Base-by-base conservation (phyloP, 2,329 filamentous ascomycete genomes). In the Apiospora phragmitis region DNA sequence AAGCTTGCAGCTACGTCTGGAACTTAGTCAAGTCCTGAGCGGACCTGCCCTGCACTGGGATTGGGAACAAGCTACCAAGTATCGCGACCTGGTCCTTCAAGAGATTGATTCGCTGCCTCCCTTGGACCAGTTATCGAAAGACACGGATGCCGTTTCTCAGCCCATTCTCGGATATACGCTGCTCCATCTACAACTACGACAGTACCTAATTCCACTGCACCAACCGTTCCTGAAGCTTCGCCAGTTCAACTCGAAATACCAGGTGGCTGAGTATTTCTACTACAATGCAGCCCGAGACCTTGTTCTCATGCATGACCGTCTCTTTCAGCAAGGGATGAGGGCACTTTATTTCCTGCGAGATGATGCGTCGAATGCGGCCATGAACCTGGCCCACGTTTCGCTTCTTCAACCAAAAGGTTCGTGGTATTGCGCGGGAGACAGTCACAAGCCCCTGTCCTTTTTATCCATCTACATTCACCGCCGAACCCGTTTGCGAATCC, bases 221-320 rank as follows among this genome's bases (percentile, higher is more conserved):
- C 87, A 90, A 72, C 87, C 88, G 0, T 90, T 88, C 76, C 82
- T 91, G 41, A 89, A 88, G 75, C 83, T 89, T 68, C 85, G 88
- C 74, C 87, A 87, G 79, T 83, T 85, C 72, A 88, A 89, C 78
- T 88, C 88, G 70, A 88, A 88, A 74, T 90, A 89, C 76, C 88
- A 90, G 74, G 88, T 88, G 75, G 89, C 88, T 1, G 88, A 90
- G 74, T 88, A 89, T 71, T 86, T 90, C 66, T 90, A 90, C 81
- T 90, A 90, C 79, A 90, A 88, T 70, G 87, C 88, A 0, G 88
- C 88, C 1, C 84, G 88, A 43, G 88, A 90, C 73, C 88, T 90
- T 74, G 87, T 90, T 0, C 81, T 90, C n/a, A 83, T 90, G 72
- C 87, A 90, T 76, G 87, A 90, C 77, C 88, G 87, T 74, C 84